Evolutionary conservation across 495 filamentous ascomycete species (phyloP), one percentile per base, ranked within the genome.

Genomic region (Cladorrhinum samala): DNA sequence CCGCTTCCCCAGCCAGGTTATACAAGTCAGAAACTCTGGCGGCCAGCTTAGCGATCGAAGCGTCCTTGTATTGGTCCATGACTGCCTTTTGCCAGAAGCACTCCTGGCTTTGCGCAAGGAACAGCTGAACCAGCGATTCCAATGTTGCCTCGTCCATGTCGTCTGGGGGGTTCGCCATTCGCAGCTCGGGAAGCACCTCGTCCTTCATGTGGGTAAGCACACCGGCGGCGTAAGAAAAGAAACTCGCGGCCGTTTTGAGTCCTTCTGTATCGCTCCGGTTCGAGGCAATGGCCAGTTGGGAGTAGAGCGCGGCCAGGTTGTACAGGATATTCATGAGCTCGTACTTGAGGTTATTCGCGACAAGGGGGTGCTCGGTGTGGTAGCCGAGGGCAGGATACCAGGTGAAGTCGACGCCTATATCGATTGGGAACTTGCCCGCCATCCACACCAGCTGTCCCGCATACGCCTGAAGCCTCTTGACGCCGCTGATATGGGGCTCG

Each of bases 71-170:
- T 9, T 84, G 84, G 64, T 96, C 93, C 75, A 91, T 92, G 18
- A 95, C 93, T 2, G 94, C 93, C 64, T 95, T 97, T 50, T 92
- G 86, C 93, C 93, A 98, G 68, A 92, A 96, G 65, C 92, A 96
- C 68, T 98, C 93, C 60, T 98, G 93, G 33, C 84, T 90, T 64
- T 98, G 91, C 13, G 89, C 93, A 1, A 98, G 77, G 45, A 95
- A 77, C 30, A 98, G 77, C 62, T 92, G 78, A 56, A 88, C 84
- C 16, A 96, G 72, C 47, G 89, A 89, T 59, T 90, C 86, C 21
- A 98, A 70, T 0, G 92, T 94, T 62, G 86, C 78, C 18, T 81
- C 78, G 63, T 98, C 93, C 93, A 98, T 96, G 57, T 98, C 93
- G 67, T 97, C 93, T 1, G 92, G 90, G 2, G 91, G 89, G 33